Evolutionary conservation across 345 rosid species (phyloP), one percentile per base, ranked within the genome.

Genomic region (Abelmoschus esculentus): DNA sequence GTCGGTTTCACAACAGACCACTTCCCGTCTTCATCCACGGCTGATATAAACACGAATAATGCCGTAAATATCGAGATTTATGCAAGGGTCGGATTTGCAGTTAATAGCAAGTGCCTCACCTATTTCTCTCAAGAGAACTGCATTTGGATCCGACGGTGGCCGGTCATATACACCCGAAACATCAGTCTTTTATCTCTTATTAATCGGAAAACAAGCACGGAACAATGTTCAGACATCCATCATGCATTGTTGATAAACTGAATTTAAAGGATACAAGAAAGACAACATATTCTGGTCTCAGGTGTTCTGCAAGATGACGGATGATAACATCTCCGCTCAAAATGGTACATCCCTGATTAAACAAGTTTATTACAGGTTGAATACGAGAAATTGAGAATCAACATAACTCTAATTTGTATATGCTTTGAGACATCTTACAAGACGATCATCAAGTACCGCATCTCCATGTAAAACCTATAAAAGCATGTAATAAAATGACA

Each of bases 241-340:
- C 26, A 22, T 22, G 26, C 3, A 61, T 42, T 14, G 66, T 55
- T 15, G 18, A 44, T 44, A 65, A 42, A 9, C 26, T 8, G 12
- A 61, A 3, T 61, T 34, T 61, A 34, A 49, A 71, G 95, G 97
- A 91, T 93, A 90, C 96, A 55, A 93, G 98, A 67, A 93, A 93
- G 64, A 93, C 92, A 18, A 91, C 96, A 66, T 85, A 91, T 78
- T 85, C 85, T 3, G 97, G 97, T 75, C 83, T 86, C 85, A 86
- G 72, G 62, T 85, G 76, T 32, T 83, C 89, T 69, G 97, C 97
- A 69, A 93, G 89, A 75, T 87, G 89, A 29, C 95, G 89, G 70
- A 86, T 91, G 72, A 93, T 91, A 59, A 93, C 96, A 78, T 93
- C 97, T 73, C 97, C 98, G 34, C 97, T 91, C 82, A 91, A 75